Evolutionary conservation across 1,139 yeast genomes (phyloP).

Genomic region (Taphrina confusa): DNA sequence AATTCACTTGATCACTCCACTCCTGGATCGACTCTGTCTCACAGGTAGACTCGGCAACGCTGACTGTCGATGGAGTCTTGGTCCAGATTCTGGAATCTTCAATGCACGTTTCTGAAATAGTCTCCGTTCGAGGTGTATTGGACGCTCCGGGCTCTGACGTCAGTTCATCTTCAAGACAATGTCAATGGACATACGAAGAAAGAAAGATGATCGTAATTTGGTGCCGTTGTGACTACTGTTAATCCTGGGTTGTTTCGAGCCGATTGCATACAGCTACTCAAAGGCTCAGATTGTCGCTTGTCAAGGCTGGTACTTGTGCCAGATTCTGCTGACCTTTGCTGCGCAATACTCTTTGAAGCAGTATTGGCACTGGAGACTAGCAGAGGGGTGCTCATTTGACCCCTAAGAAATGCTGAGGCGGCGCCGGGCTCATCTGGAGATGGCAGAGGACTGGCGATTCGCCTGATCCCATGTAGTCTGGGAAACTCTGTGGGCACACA

Average conservation of each 20-base stretch:
- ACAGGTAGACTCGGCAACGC: conserved; percentile 2
- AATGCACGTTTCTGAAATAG: not conserved
- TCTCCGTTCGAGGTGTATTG: not conserved
- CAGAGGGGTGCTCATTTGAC: not conserved
- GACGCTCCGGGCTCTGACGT: conserved; percentile 3
- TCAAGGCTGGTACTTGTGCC: not conserved
- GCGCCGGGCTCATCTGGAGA: conserved; percentile 30
- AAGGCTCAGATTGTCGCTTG: conserved; percentile 1
- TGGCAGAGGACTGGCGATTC: conserved; percentile 27
- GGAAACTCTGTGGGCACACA: too few relatives aligned
- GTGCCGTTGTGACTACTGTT: not conserved
- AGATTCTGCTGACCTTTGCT: not conserved
- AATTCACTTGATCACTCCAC: conserved; percentile 42
- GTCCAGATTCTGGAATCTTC: conserved; percentile 11
- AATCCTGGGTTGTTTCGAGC: not conserved
- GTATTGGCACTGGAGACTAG: not conserved
- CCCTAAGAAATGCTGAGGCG: conserved; percentile 29
- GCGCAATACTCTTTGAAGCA: not conserved
- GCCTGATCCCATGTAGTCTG: not conserved
- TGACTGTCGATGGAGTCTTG: conserved; percentile 3
- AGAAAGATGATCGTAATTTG: not conserved
- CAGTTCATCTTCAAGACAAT: not conserved
- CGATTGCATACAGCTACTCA: not conserved
- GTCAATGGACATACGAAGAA: not conserved
- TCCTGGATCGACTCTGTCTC: conserved; percentile 9